Base-by-base conservation (phyloP, 2,329 filamentous ascomycete species). In the Ascochyta lentis region DNA sequence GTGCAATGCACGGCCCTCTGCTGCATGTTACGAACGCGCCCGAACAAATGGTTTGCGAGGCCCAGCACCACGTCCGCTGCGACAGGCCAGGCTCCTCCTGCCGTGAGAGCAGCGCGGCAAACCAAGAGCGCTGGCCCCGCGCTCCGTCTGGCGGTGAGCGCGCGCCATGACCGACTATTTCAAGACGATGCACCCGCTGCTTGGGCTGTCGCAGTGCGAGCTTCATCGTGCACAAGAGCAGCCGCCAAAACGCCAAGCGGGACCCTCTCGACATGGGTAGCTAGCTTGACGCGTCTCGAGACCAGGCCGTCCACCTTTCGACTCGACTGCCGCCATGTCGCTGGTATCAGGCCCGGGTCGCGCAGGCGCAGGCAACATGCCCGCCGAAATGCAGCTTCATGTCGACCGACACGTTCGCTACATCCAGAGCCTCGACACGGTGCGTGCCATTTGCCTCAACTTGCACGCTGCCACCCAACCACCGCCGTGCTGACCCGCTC, bases 341-440 rank as follows among this genome's bases (percentile, higher is more conserved):
- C 77, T 87, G 44, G 84, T 83, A 56, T 83, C 85, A 46, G 85
- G 85, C 23, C 85, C 85, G 42, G 85, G 85, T 52, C 79, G 82
- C 59, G 85, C 76, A 37, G 61, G 57, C 54, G 73, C 72, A 53
- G 73, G 62, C 42, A 49, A 68, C 57, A 70, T 79, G 59, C 78
- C 80, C 16, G 70, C 77, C 54, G 79, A 83, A 61, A 77, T 83
- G 60, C 76, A 79, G 44, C 79, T 88, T 53, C 81, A 79, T 58
- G 76, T 82, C 47, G 80, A 86, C 63, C 86, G 86, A 73, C 95
- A 99, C 76, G 91, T 98, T 68, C 86, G 87, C 73, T 99, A 98
- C 76, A 92, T 99, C 66, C 91, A 96, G 78, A 91, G 89, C 70
- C 84, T 99, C 66, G 92, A 99, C 77, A 92, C 89, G 64, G 87